phyloP scores from a whole-genome alignment of 2,329 filamentous ascomycete genomes.

The Fusarium cyanostomum region DNA sequence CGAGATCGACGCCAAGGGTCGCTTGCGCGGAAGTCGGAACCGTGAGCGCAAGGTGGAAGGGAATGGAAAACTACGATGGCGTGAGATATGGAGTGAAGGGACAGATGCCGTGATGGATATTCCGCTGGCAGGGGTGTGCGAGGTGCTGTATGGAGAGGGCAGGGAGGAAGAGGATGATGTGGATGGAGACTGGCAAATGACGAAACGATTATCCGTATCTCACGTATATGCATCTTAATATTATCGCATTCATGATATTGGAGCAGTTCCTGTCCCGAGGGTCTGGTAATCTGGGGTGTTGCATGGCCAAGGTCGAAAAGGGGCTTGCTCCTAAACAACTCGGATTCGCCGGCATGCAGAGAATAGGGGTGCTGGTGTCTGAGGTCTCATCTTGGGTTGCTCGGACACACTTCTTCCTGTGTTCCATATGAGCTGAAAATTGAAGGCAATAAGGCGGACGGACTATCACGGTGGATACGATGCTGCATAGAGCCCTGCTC shows the following conservation, averaged over 20 bases:
- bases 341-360: not conserved
- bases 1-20: constrained; percentile 77
- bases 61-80: constrained; percentile 71
- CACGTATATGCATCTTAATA: not conserved
- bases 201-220: not conserved
- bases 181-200: constrained; percentile 16
- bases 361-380: not conserved
- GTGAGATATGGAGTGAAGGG: constrained; percentile 84
- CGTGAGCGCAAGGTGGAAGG: constrained; percentile 51
- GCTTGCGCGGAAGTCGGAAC: constrained; percentile 52
- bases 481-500: not conserved
- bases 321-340: not conserved
- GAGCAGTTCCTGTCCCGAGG: not conserved
- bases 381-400: not conserved
- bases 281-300: not conserved
- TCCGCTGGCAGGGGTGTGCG: constrained; percentile 91
- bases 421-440: too few relatives aligned
- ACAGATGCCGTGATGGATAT: constrained; percentile 99
- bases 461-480: not conserved
- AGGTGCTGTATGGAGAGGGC: constrained; percentile 84
- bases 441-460: not conserved
- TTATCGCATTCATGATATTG: not conserved
- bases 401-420: not conserved
- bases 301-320: not conserved
- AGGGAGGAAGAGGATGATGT: constrained; percentile 44